phyloP scores from a whole-genome alignment of 2,329 filamentous ascomycete genomes.

The Fusarium algeriense region DNA sequence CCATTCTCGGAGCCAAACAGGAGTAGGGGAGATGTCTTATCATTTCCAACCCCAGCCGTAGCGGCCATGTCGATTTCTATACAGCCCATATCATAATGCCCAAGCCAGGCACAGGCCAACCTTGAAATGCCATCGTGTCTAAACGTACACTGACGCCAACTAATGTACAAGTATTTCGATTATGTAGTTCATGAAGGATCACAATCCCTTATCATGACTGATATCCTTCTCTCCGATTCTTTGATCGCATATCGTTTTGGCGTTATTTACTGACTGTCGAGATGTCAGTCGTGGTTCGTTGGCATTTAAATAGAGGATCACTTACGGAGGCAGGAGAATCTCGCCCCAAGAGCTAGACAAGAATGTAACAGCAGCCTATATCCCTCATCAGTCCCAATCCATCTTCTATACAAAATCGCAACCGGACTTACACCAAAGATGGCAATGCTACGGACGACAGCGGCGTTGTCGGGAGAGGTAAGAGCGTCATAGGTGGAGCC shows the following conservation, averaged over 20 bases:
- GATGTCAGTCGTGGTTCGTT: constrained; percentile 18
- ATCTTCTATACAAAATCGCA: too few relatives aligned
- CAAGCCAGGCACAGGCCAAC: constrained; percentile 24
- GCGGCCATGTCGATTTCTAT: constrained; percentile 33
- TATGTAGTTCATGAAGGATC: constrained; percentile 23
- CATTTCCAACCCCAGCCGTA: constrained; percentile 14
- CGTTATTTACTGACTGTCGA: constrained; percentile 44
- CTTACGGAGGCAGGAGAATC: constrained; percentile 74
- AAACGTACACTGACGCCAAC: constrained; percentile 47
- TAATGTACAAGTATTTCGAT: constrained; percentile 47
- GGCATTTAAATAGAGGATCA: constrained; percentile 1
- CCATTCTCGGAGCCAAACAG: background rate
- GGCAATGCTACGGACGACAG: constrained; percentile 75
- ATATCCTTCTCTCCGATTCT: background rate
- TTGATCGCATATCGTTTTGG: constrained; percentile 18
- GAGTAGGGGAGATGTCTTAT: constrained; percentile 1
- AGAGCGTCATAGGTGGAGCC: constrained; percentile 70
- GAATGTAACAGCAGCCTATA: constrained; percentile 73
- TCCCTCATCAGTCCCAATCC: constrained; percentile 9
- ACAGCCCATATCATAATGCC: constrained; percentile 39
- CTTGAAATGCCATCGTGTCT: constrained; percentile 35
- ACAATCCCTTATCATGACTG: constrained; percentile 1
- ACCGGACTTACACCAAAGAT: constrained; percentile 72
- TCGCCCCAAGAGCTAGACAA: constrained; percentile 77
- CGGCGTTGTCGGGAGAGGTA: constrained; percentile 75